phyloP scores from a whole-genome alignment of 306 rosid genomes.

The Begonia peltatifolia region DNA sequence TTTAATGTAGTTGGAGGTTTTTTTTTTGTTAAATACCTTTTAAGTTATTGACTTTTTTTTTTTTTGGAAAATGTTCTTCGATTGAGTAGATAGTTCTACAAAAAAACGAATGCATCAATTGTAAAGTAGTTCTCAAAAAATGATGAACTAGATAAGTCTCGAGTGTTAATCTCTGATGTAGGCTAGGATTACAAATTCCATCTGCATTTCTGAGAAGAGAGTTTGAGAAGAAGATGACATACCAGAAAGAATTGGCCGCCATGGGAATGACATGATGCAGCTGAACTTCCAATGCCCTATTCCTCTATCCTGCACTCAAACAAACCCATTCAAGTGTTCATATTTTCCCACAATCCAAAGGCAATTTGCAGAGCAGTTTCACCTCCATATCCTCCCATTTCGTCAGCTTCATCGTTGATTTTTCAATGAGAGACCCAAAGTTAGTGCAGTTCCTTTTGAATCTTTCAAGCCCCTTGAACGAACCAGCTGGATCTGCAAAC shows the following conservation, averaged over 20 bases:
- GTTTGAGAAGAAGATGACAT: constrained; percentile 7
- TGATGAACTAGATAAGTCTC: too few relatives aligned
- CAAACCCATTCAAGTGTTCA: not conserved
- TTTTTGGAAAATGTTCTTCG: too few relatives aligned
- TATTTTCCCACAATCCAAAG: not conserved
- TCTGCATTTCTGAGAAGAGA: too few relatives aligned
- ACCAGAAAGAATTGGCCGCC: constrained; percentile 98
- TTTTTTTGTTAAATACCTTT: too few relatives aligned
- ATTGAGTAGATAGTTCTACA: too few relatives aligned
- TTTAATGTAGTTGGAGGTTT: too few relatives aligned
- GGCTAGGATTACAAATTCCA: too few relatives aligned
- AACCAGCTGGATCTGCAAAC: constrained; percentile 94
- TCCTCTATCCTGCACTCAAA: constrained; percentile 55
- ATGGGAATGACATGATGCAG: constrained; percentile 70
- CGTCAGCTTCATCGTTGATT: constrained; percentile 76
- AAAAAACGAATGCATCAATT: too few relatives aligned
- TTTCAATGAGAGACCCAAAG: constrained; percentile 71
- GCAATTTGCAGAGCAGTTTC: constrained; percentile 1
- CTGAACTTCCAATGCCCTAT: constrained; percentile 85
- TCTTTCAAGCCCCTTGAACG: constrained; percentile 80
- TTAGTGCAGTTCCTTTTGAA: constrained; percentile 93
- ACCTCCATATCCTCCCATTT: constrained; percentile 94
- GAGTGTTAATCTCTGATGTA: too few relatives aligned
- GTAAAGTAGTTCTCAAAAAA: too few relatives aligned
- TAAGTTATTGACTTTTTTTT: too few relatives aligned